Conservation (phyloP, 768 basidiomycete species). For the Russula brevipes region DNA sequence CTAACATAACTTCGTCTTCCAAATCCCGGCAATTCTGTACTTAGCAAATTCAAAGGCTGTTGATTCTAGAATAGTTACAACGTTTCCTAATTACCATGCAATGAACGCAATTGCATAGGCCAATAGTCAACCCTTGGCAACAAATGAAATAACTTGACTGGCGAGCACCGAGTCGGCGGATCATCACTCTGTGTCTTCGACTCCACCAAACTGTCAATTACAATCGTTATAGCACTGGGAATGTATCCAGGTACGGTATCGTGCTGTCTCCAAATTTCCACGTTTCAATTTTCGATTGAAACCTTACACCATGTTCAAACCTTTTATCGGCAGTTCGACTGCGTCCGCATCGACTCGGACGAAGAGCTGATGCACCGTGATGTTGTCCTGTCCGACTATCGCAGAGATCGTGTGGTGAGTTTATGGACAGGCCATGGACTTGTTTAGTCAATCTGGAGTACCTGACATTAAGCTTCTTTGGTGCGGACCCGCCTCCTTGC, state of each 20-base stretch:
- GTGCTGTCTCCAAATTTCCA: background rate
- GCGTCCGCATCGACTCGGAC: background rate
- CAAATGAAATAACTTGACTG: background rate
- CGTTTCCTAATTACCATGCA: too few relatives aligned
- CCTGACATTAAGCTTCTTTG: background rate
- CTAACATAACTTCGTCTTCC: too few relatives aligned
- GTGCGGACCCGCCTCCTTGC: background rate
- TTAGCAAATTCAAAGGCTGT: background rate
- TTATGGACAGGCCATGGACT: background rate
- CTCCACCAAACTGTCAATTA: background rate
- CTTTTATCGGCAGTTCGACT: background rate
- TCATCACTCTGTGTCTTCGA: background rate
- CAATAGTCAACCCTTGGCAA: conserved; percentile 3
- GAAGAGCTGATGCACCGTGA: background rate
- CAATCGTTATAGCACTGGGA: background rate
- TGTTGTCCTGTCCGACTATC: background rate
- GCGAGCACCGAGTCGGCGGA: background rate
- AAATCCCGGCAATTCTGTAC: too few relatives aligned
- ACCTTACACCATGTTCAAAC: background rate
- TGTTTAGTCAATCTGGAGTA: background rate
- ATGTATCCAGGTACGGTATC: conserved; percentile 5
- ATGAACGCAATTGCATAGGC: too few relatives aligned
- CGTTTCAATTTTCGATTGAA: background rate
- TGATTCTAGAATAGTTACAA: too few relatives aligned
- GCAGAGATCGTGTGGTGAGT: background rate